Evolutionary conservation across 495 filamentous ascomycete genomes (phyloP), one percentile per base, ranked within the genome.

Genomic region (Antarctomyces pellizariae): DNA sequence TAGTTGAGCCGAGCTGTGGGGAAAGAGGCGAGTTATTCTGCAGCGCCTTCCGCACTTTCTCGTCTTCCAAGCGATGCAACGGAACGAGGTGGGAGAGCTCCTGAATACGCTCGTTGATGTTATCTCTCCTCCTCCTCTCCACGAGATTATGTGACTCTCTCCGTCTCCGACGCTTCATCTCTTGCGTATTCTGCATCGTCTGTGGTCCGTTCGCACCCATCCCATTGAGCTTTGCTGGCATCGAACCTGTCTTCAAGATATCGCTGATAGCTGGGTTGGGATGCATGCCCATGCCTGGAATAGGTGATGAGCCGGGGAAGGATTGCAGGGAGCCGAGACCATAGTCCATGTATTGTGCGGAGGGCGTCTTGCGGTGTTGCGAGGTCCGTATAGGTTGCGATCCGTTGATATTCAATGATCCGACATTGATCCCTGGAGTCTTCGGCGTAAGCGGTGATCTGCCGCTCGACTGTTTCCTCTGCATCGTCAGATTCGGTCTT

Each of bases 41-140:
- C 9, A 95, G 68, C 29, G 89, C 75, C 47, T 95, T 95, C 18
- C 80, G 73, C 16, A 97, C 71, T 43, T 92, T 93, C 47, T 97
- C 86, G 44, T 97, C 86, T 39, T 97, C 86, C 8, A 97, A 60
- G 9, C 86, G 72, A 45, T 97, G 86, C 36, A 70, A 59, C 13
- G 86, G 86, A 7, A 97, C 86, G 1, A 97, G 64, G 40, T 82
- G 77, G 36, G 79, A 86, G 3, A 97, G 62, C 38, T 97, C 86
- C 37, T 95, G 84, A 32, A 97, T 97, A 4, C 86, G 67, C 46
- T 97, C 86, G 40, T 97, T 97, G 57, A 97, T 97, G 37, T 97
- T 93, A 49, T 97, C 86, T 23, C 86, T 67, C 24, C 86, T 73
- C 17, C 86, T 71, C 26, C 86, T 76, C 47, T 97, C 86, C 6